Conservation (phyloP, 2,329 filamentous ascomycete genomes). For the Periconia sp. region DNA sequence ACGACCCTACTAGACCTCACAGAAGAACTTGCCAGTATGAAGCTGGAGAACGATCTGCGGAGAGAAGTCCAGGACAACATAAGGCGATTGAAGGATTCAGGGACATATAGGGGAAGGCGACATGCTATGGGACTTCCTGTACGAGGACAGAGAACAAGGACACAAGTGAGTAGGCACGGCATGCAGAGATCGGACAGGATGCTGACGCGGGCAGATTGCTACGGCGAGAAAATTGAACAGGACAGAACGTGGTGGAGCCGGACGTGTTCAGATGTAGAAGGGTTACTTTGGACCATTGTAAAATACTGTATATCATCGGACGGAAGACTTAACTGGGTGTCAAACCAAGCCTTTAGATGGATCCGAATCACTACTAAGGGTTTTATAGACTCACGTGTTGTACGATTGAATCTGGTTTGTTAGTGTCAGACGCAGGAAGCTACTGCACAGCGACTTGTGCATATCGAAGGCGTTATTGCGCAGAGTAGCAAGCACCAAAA, state of each 20-base stretch:
- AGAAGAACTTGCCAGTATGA: slow-evolving; percentile 85
- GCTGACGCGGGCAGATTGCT: slow-evolving; percentile 51
- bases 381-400: not conserved
- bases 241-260: slow-evolving; percentile 54
- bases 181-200: not conserved
- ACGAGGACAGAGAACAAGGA: slow-evolving; percentile 84
- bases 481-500: too few relatives aligned
- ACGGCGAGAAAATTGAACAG: slow-evolving; percentile 62
- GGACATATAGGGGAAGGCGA: slow-evolving; percentile 81
- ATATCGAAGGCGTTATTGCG: too few relatives aligned
- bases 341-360: not conserved
- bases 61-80: slow-evolving; percentile 84
- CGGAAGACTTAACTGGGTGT: slow-evolving; percentile 1
- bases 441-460: too few relatives aligned
- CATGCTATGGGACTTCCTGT: slow-evolving; percentile 94
- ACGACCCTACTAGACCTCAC: slow-evolving; percentile 81
- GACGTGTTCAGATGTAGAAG: slow-evolving; percentile 31
- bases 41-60: slow-evolving; percentile 85
- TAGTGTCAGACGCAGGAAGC: too few relatives aligned
- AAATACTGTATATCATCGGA: slow-evolving; percentile 24
- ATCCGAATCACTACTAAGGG: not conserved
- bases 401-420: too few relatives aligned
- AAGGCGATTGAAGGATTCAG: slow-evolving; percentile 82
- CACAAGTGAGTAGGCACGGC: slow-evolving; percentile 56
- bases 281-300: slow-evolving; percentile 18